Conservation (phyloP, 208 protist species). For the Leishmania amazonensis region DNA sequence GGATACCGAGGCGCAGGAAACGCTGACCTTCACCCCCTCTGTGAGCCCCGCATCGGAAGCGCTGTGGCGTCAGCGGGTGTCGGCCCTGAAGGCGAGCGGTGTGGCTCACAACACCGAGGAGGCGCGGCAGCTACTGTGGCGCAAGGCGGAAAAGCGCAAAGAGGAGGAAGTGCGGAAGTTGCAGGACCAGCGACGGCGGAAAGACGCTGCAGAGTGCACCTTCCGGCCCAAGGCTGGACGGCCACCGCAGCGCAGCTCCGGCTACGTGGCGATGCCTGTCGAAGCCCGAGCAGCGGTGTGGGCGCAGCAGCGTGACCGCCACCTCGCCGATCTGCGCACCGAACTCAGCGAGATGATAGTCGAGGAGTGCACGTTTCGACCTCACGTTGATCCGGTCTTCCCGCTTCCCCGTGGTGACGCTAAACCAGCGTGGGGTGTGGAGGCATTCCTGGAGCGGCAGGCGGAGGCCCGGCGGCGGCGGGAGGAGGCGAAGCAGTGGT, state of each 20-base stretch:
- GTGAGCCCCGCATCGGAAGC: conserved; percentile 45
- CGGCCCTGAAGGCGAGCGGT: conserved; percentile 47
- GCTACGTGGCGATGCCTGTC: conserved; percentile 39
- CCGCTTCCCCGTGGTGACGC: conserved; percentile 39
- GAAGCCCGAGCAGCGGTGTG: conserved; percentile 54
- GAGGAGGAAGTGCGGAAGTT: conserved; percentile 37
- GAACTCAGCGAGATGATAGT: conserved; percentile 38
- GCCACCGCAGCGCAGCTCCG: conserved; percentile 39
- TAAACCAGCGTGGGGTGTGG: conserved; percentile 38
- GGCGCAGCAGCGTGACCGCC: conserved; percentile 51
- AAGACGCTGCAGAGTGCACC: conserved; percentile 60
- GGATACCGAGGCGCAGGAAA: conserved; percentile 33
- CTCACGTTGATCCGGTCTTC: conserved; percentile 53
- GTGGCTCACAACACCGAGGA: conserved; percentile 36
- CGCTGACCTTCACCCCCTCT: conserved; percentile 54
- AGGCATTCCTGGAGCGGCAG: conserved; percentile 61
- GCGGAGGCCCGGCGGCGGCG: conserved; percentile 54
- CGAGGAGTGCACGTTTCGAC: conserved; percentile 69
- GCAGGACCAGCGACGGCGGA: conserved; percentile 27
- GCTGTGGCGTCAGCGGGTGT: conserved; percentile 57
- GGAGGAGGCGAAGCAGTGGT: conserved; percentile 62
- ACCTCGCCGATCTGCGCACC: conserved; percentile 37
- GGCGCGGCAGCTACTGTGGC: conserved; percentile 68
- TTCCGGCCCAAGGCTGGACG: conserved; percentile 67
- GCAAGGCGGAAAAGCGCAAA: conserved; percentile 48